Evolutionary conservation across 2,329 filamentous ascomycete genomes (phyloP).

Genomic region (Phialocephala sp.): DNA sequence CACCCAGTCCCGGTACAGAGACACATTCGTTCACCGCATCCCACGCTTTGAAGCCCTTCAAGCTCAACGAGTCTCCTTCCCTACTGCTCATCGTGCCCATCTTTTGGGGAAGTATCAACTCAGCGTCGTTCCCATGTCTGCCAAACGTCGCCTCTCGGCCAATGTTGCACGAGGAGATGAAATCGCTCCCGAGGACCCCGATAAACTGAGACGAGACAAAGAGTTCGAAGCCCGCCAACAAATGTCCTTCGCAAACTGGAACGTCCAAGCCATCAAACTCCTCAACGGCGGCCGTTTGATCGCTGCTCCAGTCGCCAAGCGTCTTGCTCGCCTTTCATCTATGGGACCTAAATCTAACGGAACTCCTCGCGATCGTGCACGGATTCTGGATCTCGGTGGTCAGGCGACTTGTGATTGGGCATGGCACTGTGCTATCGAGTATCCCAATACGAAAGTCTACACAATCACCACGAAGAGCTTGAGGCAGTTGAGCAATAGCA

Average conservation of each 20-base stretch:
- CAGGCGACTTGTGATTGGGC: conserved; percentile 91
- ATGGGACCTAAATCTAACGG: conserved; percentile 53
- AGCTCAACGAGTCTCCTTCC: conserved; percentile 76
- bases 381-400: conserved; percentile 86
- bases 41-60: conserved; percentile 89
- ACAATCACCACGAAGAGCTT: conserved; percentile 80
- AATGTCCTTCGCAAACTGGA: conserved; percentile 65
- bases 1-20: conserved; percentile 67
- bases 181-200: conserved; percentile 64
- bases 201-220: conserved; percentile 71
- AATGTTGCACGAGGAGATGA: conserved; percentile 78
- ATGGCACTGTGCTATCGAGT: conserved; percentile 88
- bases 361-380: conserved; percentile 57
- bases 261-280: conserved; percentile 64
- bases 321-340: conserved; percentile 60
- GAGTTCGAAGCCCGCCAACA: conserved; percentile 82
- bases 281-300: conserved; percentile 70
- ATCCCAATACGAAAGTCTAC: conserved; percentile 84
- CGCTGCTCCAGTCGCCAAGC: conserved; percentile 67
- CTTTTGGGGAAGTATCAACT: conserved; percentile 86
- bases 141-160: conserved; percentile 72
- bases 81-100: conserved; percentile 76
- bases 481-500: conserved; percentile 72
- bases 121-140: conserved; percentile 69
- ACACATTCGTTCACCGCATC: conserved; percentile 85